phyloP scores from a whole-genome alignment of 768 basidiomycete species.

The Xerocomellus chrysenteron region DNA sequence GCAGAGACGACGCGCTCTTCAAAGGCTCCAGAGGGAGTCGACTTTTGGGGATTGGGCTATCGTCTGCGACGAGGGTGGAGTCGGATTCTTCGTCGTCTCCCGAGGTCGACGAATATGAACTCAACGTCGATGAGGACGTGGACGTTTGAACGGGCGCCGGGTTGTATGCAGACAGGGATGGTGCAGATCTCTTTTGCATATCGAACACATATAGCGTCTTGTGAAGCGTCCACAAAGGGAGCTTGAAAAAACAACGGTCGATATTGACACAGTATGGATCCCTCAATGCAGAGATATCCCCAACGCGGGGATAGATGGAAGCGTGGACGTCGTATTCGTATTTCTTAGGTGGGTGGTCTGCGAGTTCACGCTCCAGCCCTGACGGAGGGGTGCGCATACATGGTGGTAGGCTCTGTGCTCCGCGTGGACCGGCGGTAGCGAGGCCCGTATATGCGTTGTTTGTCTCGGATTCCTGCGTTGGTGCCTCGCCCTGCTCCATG shows the following conservation, averaged over 20 bases:
- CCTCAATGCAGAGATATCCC: conserved; percentile 57
- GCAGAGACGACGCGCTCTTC: conserved; percentile 11
- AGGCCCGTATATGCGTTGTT: conserved; percentile 32
- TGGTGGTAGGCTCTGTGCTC: conserved; percentile 9
- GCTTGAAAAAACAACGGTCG: conserved; percentile 56
- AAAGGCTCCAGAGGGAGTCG: background rate
- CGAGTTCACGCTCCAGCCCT: conserved; percentile 33
- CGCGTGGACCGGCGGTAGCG: background rate
- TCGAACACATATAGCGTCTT: conserved; percentile 67
- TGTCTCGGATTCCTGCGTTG: background rate
- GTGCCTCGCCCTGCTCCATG: conserved; percentile 4
- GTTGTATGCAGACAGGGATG: conserved; percentile 16
- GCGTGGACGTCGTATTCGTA: conserved; percentile 21
- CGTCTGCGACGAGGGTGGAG: conserved; percentile 54
- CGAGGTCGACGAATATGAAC: conserved; percentile 15
- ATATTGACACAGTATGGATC: conserved; percentile 57
- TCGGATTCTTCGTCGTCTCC: conserved; percentile 47
- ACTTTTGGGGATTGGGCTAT: conserved; percentile 19
- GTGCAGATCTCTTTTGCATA: conserved; percentile 38
- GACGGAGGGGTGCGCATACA: conserved; percentile 24
- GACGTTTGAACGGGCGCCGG: conserved; percentile 8
- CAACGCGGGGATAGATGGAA: conserved; percentile 55
- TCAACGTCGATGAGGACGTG: conserved; percentile 18
- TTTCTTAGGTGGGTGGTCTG: conserved; percentile 1
- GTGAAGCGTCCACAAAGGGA: conserved; percentile 63